Conservation (phyloP, 1,284 basidiomycete genomes). For the Trichosporon ovoides region DNA sequence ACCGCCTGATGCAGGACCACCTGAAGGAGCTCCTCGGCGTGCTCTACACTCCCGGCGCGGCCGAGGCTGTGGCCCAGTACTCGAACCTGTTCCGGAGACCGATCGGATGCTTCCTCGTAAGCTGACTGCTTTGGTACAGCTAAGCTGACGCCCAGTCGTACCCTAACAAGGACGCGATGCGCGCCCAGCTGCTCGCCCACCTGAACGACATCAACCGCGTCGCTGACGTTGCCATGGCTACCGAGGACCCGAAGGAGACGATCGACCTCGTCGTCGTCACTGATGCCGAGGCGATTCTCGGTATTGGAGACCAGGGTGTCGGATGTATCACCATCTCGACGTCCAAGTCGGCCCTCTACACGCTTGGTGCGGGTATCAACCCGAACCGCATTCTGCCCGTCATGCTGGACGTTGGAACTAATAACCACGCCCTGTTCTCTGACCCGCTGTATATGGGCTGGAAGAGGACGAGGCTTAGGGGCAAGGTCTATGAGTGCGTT, state of each 20-base stretch:
- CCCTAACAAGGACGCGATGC: slow-evolving; percentile 63
- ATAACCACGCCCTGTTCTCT: slow-evolving; percentile 56
- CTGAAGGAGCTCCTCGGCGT: slow-evolving; percentile 57
- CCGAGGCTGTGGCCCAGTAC: slow-evolving; percentile 61
- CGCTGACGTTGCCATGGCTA: slow-evolving; percentile 64
- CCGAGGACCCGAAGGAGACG: slow-evolving; percentile 56
- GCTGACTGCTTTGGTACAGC: not conserved
- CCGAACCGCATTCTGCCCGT: slow-evolving; percentile 62
- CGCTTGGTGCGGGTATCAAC: slow-evolving; percentile 73
- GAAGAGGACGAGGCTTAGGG: slow-evolving; percentile 50
- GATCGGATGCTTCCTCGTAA: slow-evolving; percentile 16
- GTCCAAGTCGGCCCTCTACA: slow-evolving; percentile 79
- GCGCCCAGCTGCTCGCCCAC: slow-evolving; percentile 48
- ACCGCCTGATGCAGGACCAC: slow-evolving; percentile 61
- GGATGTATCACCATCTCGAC: slow-evolving; percentile 61
- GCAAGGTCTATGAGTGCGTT: slow-evolving; percentile 46
- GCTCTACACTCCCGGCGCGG: slow-evolving; percentile 57
- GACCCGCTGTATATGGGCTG: slow-evolving; percentile 50
- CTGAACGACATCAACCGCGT: slow-evolving; percentile 50
- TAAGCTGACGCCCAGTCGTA: slow-evolving; percentile 50
- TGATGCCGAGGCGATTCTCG: slow-evolving; percentile 75
- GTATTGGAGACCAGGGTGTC: slow-evolving; percentile 56
- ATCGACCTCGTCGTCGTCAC: slow-evolving; percentile 69
- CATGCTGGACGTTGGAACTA: slow-evolving; percentile 70
- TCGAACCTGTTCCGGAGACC: slow-evolving; percentile 74